Evolutionary conservation across 352 stramenopile species (phyloP).

Genomic region (Globisporangium recalcitrans): DNA sequence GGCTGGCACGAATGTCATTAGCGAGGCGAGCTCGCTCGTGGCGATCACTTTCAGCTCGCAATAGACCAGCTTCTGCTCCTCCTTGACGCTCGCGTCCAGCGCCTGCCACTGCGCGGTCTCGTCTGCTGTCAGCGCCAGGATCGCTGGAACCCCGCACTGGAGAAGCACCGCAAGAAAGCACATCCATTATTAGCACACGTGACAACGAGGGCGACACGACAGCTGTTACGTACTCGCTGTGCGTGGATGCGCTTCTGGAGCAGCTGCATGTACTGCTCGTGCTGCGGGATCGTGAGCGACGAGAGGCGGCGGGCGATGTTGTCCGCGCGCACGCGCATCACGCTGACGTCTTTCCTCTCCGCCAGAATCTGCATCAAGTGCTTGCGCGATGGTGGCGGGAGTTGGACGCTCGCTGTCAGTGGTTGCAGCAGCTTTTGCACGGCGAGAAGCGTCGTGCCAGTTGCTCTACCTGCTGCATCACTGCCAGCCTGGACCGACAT

Average conservation of each 20-base stretch:
- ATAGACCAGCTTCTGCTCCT: conserved; percentile 31
- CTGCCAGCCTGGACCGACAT: neutral
- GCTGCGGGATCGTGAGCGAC: conserved; percentile 36
- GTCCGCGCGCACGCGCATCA: conserved; percentile 13
- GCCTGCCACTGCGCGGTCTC: conserved; percentile 34
- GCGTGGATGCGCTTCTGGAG: conserved; percentile 37
- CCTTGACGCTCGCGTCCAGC: conserved; percentile 28
- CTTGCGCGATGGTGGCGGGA: conserved; percentile 7
- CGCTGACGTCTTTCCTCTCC: conserved; percentile 21
- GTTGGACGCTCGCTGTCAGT: neutral
- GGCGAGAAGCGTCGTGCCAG: neutral
- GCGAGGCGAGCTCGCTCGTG: conserved; percentile 15
- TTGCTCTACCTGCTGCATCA: neutral
- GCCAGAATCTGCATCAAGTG: conserved; percentile 33
- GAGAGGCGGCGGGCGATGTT: conserved; percentile 48
- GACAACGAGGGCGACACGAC: too few relatives aligned
- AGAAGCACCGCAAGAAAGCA: neutral
- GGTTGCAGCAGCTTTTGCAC: neutral
- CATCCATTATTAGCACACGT: neutral
- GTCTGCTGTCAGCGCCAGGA: conserved; percentile 44
- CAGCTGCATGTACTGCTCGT: conserved; percentile 46
- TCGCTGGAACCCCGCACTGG: conserved; percentile 46
- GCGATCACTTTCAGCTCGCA: conserved; percentile 24
- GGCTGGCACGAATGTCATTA: conserved; percentile 15
- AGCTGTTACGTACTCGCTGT: conserved; percentile 31